Base-by-base conservation (phyloP, 352 stramenopile species). In the Blastocystis sp. region DNA sequence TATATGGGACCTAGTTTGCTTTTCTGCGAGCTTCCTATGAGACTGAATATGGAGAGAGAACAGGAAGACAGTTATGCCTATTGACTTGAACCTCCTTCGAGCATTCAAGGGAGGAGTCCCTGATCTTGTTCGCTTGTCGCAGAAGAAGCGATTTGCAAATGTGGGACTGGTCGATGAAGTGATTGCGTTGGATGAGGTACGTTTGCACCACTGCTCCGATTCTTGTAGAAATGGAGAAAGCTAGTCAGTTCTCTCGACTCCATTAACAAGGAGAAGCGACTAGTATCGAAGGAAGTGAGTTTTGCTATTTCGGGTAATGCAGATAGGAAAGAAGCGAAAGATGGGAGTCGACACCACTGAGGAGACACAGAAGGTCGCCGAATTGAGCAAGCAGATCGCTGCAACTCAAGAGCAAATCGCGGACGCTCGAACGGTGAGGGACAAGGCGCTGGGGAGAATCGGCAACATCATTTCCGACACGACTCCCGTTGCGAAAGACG, bases 381-480 rank as follows among this genome's bases (percentile, higher is more conserved):
- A 48, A 24, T 24, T 73, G 32, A 73, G 61, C 36, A 14, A 53
- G 1, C 34, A 51, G 9, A 73, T 73, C 21, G 4, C 21, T 24
- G 53, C 53, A 14, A 27, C n/a, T 32, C 18, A 94, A 88, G 90
- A 92, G 78, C 90, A 94, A 88, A 90, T 90, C 29, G 91, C 94
- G 63, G 89, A 88, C 46, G 87, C 93, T 72, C 93, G 93, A 87
- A 86, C 90, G 59, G 87, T 90, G 59, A 88, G 94, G 42, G 92
- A 95, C 48, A 86, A 87, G 53, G 90, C 94, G 87, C 88, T 95
- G 65, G 89, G 86, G 73, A 93, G 93, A 88, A 97, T 99, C 87
- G 96, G 94, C 63, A 99, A 99, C 91, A 91, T 95, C 24, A 94
- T 99, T 34, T 94, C 98, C 90, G 90, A 93, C 8, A 92, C 92